Evolutionary conservation across 306 rosid species (phyloP), one percentile per base, ranked within the genome.

Genomic region (Quillaja saponaria): DNA sequence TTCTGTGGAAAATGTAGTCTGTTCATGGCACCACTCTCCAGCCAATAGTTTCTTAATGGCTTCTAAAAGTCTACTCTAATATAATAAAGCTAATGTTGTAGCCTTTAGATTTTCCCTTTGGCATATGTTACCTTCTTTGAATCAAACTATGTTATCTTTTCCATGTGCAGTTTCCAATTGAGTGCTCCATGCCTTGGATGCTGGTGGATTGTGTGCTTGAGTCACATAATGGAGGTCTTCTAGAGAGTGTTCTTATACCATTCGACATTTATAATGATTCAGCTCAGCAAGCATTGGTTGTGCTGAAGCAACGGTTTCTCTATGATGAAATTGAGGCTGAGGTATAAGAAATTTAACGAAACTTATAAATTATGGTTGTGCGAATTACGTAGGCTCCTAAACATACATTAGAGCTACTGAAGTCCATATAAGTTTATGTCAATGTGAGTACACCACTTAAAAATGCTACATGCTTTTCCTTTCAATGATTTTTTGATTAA

Each of bases 181-280:
- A 92, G 70, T 92, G 96, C 83, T 92, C 98, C 68, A 90, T 92
- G 75, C 98, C 98, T 57, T 92, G 98, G 98, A 92, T 92, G 90
- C 50, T 92, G 88, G 95, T 84, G 75, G 98, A 92, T 66, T 82
- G 88, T 70, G 87, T 92, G 40, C 96, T 88, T 47, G 96, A 84
- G 79, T 92, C 92, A 0, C 96, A 87, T 4, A 92, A 88, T 69
- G 73, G 84, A 46, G 95, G 98, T 68, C 95, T 92, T 63, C 78
- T 86, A 13, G 96, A 88, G 85, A 92, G 95, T 78, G 85, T 86
- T 81, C 65, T 92, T 70, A 86, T 92, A 77, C 98, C 96, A 46
- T 85, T 92, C 59, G 98, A 92, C 79, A 74, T 92, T 67, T 92
- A 92, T 62, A 92, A 92, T 67, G 98, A 92, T 78, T 88, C 98